Base-by-base conservation (phyloP, 2,329 filamentous ascomycete genomes). In the Colletotrichum sp. region DNA sequence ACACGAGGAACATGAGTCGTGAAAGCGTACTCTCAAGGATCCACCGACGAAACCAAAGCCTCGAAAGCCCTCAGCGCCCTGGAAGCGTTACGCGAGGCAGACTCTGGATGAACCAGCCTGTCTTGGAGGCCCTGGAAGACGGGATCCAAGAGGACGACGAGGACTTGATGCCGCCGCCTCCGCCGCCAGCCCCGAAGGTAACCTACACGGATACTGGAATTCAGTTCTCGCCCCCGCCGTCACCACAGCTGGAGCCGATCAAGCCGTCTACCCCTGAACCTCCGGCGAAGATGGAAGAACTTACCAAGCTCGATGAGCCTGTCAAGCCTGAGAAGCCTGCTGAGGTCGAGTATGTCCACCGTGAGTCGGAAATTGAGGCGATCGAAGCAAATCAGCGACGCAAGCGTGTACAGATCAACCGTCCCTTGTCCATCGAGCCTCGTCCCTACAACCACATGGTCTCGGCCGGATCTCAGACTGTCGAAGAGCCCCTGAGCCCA, bases 141-240 rank as follows among this genome's bases (percentile, higher is more conserved):
- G 84, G 85, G 30, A 87, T 89, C 71, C 84, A 87, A 75, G 88
- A 89, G 77, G 89, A 91, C 79, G 89, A 89, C 55, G 86, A 90
- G 78, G 78, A 81, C 25, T 77, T 81, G 68, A 71, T 63, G 66
- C 39, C 66, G 3, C 78, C 80, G 65, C 77, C 82, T 19, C 79
- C 80, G 69, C 77, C 82, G n/a, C 78, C 82, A 22, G 78, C 78
- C 3, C 82, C 83, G 12, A 88, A 87, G 76, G 82, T 86, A 59
- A 86, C 88, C 75, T 98, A 97, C 86, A 90, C 91, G 52, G 95
- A 98, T 81, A 90, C 90, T n/a, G 95, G 93, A 5, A 89, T 95
- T 36, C 96, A 98, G 83, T 97, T 91, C 81, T 97, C 95, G 39
- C 96, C 95, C 62, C 95, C 95, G 3, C 90, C 93, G 5, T 98